phyloP scores from a whole-genome alignment of 2,329 filamentous ascomycete genomes.

The Neonectria sp. region DNA sequence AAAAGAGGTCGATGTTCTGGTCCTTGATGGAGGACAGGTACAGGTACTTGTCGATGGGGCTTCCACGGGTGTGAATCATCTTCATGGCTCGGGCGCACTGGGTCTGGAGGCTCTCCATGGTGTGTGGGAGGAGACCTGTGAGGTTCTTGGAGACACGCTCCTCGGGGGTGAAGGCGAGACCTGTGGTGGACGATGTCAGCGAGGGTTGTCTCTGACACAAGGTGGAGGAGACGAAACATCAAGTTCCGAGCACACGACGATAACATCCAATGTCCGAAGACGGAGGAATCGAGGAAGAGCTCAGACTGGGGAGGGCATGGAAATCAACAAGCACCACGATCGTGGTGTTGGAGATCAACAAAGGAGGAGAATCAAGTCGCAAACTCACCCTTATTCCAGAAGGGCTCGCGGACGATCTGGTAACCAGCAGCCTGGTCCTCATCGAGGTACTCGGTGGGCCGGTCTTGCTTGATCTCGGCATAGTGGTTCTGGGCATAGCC shows the following conservation, averaged over 20 bases:
- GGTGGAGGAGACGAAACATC: neutral
- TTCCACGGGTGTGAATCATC: slow-evolving; percentile 79
- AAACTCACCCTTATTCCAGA: slow-evolving; percentile 76
- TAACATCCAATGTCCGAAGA: neutral
- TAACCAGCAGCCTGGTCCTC: slow-evolving; percentile 70
- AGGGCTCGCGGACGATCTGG: slow-evolving; percentile 73
- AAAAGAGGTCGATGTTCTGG: slow-evolving; percentile 86
- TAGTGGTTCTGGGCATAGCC: slow-evolving; percentile 73
- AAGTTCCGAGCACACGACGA: neutral
- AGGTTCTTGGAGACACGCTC: slow-evolving; percentile 76
- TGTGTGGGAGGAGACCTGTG: slow-evolving; percentile 76
- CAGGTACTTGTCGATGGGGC: slow-evolving; percentile 85
- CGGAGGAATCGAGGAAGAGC: neutral
- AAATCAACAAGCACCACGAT: slow-evolving; percentile 31
- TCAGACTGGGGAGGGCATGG: slow-evolving; percentile 12
- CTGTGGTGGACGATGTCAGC: slow-evolving; percentile 54
- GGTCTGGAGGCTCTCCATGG: slow-evolving; percentile 72
- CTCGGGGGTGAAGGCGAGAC: slow-evolving; percentile 75
- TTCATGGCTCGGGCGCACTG: slow-evolving; percentile 79
- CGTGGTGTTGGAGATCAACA: slow-evolving; percentile 29
- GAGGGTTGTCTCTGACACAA: neutral
- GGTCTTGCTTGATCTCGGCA: slow-evolving; percentile 68
- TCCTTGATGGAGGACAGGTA: slow-evolving; percentile 84
- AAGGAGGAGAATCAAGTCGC: slow-evolving; percentile 13
- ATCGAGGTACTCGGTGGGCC: slow-evolving; percentile 67